Evolutionary conservation across 352 stramenopile genomes (phyloP).

Genomic region (Phytophthora pluvialis): DNA sequence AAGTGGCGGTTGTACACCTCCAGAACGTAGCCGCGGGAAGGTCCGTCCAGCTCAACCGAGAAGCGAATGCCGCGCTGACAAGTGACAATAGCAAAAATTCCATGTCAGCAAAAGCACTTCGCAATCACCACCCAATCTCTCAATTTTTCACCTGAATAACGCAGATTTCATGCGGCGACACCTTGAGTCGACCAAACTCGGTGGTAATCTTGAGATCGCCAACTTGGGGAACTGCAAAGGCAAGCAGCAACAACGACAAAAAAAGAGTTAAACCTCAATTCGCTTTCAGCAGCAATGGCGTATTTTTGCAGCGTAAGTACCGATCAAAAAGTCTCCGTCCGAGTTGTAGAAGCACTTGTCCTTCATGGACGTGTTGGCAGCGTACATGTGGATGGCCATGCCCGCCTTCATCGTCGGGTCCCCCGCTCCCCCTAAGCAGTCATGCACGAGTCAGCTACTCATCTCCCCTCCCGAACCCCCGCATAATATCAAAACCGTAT

Average conservation of each 20-base stretch:
- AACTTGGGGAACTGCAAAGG: conserved; percentile 86
- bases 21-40: conserved; percentile 93
- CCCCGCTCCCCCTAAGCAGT: conserved; percentile 68
- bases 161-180: conserved; percentile 92
- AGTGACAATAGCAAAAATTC: not conserved
- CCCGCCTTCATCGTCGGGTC: conserved; percentile 92
- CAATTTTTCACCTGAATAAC: conserved; percentile 85
- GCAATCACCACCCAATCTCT: not conserved
- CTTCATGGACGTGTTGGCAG: conserved; percentile 90
- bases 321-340: conserved; percentile 97
- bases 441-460: not conserved
- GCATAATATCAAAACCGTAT: not conserved
- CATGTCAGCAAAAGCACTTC: not conserved
- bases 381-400: conserved; percentile 95
- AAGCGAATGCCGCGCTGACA: conserved; percentile 93
- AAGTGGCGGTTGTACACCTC: conserved; percentile 97
- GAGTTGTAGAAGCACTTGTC: conserved; percentile 95
- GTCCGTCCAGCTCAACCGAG: conserved; percentile 84
- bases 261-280: not conserved
- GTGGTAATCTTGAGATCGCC: conserved; percentile 92
- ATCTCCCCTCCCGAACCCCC: not conserved
- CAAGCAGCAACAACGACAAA: no score
- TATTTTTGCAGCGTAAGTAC: conserved; percentile 17
- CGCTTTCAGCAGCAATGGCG: not conserved
- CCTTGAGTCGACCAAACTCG: conserved; percentile 91